Percentiles rank a stretch among this genome's conserved stretches.
These are phyloP conservation scores for Liriodendron chinense DNA, from an alignment of 164 flowering plant species.

Conservation along the genomic window DNA sequence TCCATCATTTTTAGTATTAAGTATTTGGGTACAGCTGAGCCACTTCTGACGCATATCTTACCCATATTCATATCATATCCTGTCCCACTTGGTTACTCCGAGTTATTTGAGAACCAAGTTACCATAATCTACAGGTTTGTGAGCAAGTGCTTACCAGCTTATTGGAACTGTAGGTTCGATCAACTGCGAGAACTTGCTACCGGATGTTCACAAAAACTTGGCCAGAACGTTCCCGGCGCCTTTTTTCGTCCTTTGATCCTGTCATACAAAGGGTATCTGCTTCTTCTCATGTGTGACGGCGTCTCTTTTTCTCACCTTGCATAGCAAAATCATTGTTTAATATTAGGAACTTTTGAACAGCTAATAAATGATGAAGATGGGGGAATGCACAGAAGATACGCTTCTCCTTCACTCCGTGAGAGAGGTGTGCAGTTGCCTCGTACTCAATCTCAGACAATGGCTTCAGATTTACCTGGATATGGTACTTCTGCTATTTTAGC, in stretches of 20 bases:
- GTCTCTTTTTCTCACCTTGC: background rate
- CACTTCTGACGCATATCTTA: background rate
- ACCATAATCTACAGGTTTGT: background rate
- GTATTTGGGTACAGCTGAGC: background rate
- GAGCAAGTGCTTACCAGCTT: background rate
- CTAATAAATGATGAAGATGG: slow-evolving; percentile 96
- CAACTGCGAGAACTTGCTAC: slow-evolving; percentile 92
- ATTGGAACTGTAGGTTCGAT: slow-evolving; percentile 60
- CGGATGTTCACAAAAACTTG: slow-evolving; percentile 94
- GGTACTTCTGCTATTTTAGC: slow-evolving; percentile 98
- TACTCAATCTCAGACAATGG: slow-evolving; percentile 49
- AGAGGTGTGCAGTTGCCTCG: slow-evolving; percentile 52
- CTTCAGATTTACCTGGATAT: slow-evolving; percentile 71
- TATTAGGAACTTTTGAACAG: slow-evolving; percentile 30
- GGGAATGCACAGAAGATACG: slow-evolving; percentile 81
- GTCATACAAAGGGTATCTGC: slow-evolving; percentile 81
- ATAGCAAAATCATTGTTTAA: background rate
- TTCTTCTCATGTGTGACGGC: background rate
- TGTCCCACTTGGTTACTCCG: background rate
- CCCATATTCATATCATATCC: background rate
- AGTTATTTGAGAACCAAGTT: background rate
- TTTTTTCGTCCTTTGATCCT: slow-evolving; percentile 86
- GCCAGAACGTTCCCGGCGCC: slow-evolving; percentile 95
- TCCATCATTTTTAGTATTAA: no score
- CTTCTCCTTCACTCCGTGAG: slow-evolving; percentile 91